phyloP scores from a whole-genome alignment of 495 filamentous ascomycete genomes.

The Parmelia sp. region DNA sequence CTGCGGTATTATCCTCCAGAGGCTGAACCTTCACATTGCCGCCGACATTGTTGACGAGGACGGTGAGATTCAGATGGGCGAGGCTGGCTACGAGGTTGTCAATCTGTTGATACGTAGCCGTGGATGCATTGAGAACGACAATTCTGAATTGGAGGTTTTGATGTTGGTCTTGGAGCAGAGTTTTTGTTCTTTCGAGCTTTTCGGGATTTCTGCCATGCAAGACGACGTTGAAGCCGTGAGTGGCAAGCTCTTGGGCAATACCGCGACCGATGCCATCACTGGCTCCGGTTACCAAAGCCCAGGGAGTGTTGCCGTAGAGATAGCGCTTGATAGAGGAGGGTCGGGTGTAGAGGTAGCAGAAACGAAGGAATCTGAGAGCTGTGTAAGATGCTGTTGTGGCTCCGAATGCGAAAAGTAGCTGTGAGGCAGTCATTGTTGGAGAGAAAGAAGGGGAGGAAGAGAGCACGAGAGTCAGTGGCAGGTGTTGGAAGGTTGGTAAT shows the following conservation, averaged over 20 bases:
- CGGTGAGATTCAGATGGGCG: slow-evolving; percentile 29
- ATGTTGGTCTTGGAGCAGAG: slow-evolving; percentile 29
- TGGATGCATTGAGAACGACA: slow-evolving; percentile 34
- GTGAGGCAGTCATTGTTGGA: neutral
- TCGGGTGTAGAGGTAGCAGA: slow-evolving; percentile 19
- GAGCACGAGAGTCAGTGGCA: neutral
- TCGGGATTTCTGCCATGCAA: slow-evolving; percentile 47
- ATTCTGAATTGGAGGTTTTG: slow-evolving; percentile 29
- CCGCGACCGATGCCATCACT: slow-evolving; percentile 54
- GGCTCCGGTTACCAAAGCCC: slow-evolving; percentile 56
- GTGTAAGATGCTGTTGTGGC: neutral
- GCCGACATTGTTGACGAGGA: slow-evolving; percentile 49
- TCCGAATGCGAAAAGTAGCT: neutral
- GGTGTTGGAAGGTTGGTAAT: too few relatives aligned
- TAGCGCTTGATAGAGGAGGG: slow-evolving; percentile 16
- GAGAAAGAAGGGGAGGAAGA: neutral
- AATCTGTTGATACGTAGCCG: slow-evolving; percentile 24
- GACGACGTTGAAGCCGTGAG: slow-evolving; percentile 50
- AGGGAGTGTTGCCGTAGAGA: slow-evolving; percentile 27
- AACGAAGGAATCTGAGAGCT: slow-evolving; percentile 4
- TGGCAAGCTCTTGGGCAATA: slow-evolving; percentile 45
- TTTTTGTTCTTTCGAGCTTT: slow-evolving; percentile 38
- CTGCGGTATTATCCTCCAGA: slow-evolving; percentile 24
- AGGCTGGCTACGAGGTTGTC: slow-evolving; percentile 20
- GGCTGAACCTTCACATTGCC: slow-evolving; percentile 25